These are phyloP conservation scores for Coprinopsis marcescibilis DNA, from an alignment of 768 basidiomycete genomes.

Conservation along the genomic window DNA sequence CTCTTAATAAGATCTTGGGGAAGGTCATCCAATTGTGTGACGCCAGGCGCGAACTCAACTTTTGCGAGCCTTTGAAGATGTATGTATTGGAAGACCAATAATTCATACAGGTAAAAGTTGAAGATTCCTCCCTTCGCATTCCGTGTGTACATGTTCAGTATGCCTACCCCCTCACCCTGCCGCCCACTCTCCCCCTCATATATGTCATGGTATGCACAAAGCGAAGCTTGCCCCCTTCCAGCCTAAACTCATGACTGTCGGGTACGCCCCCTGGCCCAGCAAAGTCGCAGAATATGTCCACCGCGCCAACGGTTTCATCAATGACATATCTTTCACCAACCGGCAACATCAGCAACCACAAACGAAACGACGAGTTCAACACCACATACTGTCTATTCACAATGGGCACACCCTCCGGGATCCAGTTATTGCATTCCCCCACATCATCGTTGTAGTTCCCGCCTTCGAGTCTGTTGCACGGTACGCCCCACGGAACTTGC, in stretches of 20 bases:
- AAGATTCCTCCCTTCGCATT: too few relatives aligned
- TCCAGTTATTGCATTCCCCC: not conserved
- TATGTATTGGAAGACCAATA: too few relatives aligned
- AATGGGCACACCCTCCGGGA: not conserved
- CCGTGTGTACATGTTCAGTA: too few relatives aligned
- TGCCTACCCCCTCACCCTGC: too few relatives aligned
- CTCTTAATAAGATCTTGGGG: too few relatives aligned
- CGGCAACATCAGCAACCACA: too few relatives aligned
- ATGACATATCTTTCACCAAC: not conserved
- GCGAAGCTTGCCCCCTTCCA: not conserved
- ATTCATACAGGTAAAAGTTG: too few relatives aligned
- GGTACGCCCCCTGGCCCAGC: not conserved
- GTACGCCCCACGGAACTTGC: not conserved
- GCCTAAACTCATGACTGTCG: constrained; percentile 1
- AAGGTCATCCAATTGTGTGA: too few relatives aligned
- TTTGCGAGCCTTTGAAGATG: too few relatives aligned
- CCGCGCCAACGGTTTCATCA: not conserved
- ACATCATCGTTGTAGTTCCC: not conserved
- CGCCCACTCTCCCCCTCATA: too few relatives aligned
- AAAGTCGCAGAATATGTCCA: not conserved
- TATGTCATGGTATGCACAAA: constrained; percentile 1
- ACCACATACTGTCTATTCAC: not conserved
- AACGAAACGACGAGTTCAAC: too few relatives aligned
- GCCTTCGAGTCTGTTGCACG: not conserved
- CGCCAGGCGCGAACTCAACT: too few relatives aligned